These are phyloP conservation scores for Schizosaccharomyces japonicus DNA, from an alignment of 805 yeast genomes.

Conservation along the genomic window DNA sequence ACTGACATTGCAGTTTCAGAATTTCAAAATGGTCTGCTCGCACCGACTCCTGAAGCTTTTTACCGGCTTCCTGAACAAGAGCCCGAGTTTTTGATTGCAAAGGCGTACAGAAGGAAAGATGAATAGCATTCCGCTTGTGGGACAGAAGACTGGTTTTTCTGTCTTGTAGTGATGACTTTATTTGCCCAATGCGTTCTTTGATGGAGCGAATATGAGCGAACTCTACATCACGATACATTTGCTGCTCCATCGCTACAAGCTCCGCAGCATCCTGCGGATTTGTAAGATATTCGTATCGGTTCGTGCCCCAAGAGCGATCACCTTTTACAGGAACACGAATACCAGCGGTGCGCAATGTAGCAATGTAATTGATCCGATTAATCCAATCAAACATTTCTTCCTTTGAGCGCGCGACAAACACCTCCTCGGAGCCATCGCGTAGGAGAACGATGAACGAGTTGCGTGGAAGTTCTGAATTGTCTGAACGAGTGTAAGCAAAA, in stretches of 20 bases:
- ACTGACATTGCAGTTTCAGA: background rate
- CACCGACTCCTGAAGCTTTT: background rate
- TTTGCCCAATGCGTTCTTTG: background rate
- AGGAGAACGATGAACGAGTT: constrained; percentile 15
- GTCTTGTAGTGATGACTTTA: background rate
- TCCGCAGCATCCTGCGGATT: background rate
- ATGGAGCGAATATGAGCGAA: background rate
- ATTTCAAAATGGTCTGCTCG: background rate
- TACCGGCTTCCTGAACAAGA: background rate
- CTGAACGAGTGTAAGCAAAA: constrained; percentile 18
- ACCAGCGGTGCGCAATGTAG: constrained; percentile 23
- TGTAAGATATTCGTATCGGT: background rate
- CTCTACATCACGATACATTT: background rate
- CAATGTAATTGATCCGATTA: constrained; percentile 27
- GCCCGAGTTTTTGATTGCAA: background rate
- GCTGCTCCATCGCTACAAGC: background rate
- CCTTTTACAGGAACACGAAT: constrained; percentile 7
- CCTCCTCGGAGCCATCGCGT: constrained; percentile 16
- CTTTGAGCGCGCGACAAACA: constrained; percentile 21
- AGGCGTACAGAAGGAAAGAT: background rate
- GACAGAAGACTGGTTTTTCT: background rate
- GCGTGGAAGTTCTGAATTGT: constrained; percentile 9
- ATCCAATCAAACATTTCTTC: constrained; percentile 36
- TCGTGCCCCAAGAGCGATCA: background rate
- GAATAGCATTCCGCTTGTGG: background rate